phyloP scores from a whole-genome alignment of 441 rosid genomes.

The Populus hybrid region DNA sequence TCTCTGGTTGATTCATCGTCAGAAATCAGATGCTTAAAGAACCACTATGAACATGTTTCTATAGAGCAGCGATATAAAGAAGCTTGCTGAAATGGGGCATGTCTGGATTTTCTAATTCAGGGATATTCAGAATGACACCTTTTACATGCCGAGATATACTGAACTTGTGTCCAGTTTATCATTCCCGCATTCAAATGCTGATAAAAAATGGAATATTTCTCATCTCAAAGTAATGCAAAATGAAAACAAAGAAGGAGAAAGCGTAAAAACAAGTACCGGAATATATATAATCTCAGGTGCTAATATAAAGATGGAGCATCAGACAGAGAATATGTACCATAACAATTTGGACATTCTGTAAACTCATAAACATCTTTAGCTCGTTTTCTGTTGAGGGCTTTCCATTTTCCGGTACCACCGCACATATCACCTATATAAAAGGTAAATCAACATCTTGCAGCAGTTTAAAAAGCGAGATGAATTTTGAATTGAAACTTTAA shows the following conservation, averaged over 20 bases:
- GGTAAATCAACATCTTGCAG: constrained; percentile 16
- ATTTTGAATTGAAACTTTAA: neutral
- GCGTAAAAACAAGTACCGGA: neutral
- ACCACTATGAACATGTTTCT: neutral
- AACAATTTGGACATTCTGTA: constrained; percentile 85
- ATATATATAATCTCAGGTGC: neutral
- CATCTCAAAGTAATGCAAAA: neutral
- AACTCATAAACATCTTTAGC: constrained; percentile 87
- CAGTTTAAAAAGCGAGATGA: neutral
- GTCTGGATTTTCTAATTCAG: neutral
- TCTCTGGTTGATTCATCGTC: neutral
- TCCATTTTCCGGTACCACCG: constrained; percentile 99
- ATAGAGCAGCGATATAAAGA: neutral
- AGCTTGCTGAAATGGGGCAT: neutral
- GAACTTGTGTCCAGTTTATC: neutral
- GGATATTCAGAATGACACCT: neutral
- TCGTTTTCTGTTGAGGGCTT: constrained; percentile 90
- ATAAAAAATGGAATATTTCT: neutral
- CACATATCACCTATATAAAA: constrained; percentile 87
- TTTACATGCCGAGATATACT: neutral
- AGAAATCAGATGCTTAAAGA: neutral
- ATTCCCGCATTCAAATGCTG: neutral
- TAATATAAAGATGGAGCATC: neutral
- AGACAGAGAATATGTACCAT: constrained; percentile 36
- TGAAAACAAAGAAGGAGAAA: neutral